Percentiles rank a stretch among this genome's conserved stretches.
These are phyloP conservation scores for Barnettozyma vustinii DNA, from an alignment of 805 yeast genomes.

Conservation along the genomic window DNA sequence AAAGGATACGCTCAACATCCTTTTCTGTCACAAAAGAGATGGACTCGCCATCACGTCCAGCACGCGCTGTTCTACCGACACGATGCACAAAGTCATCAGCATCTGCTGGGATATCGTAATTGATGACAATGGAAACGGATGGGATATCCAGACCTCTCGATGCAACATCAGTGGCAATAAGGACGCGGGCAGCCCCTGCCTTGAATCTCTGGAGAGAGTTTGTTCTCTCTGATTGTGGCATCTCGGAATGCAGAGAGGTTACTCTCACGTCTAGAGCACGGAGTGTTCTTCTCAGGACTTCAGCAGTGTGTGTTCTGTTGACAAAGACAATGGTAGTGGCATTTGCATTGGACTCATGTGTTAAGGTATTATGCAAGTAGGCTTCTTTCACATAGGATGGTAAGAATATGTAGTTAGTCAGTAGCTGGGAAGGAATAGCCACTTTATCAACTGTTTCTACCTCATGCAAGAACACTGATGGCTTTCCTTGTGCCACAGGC, in stretches of 20 bases:
- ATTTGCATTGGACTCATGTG: slow-evolving; percentile 54
- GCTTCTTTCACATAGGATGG: slow-evolving; percentile 92
- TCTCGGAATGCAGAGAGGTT: slow-evolving; percentile 87
- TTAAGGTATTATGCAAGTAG: slow-evolving; percentile 64
- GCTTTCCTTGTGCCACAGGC: slow-evolving; percentile 49
- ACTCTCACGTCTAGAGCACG: slow-evolving; percentile 71
- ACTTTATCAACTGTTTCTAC: slow-evolving; percentile 67
- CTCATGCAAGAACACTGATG: slow-evolving; percentile 62
- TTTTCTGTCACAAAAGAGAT: slow-evolving; percentile 79
- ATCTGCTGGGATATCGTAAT: slow-evolving; percentile 92
- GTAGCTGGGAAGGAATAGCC: slow-evolving; percentile 72
- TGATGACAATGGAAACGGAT: slow-evolving; percentile 80
- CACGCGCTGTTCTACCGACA: slow-evolving; percentile 99
- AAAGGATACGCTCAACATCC: slow-evolving; percentile 74
- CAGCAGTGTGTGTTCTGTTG: slow-evolving; percentile 87
- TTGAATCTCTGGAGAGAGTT: slow-evolving; percentile 88
- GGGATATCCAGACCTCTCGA: slow-evolving; percentile 98
- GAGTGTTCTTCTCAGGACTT: slow-evolving; percentile 72
- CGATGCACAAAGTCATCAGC: slow-evolving; percentile 95
- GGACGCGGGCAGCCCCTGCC: slow-evolving; percentile 89
- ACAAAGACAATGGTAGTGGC: slow-evolving; percentile 83
- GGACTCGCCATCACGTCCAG: slow-evolving; percentile 85
- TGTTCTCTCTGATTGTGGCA: slow-evolving; percentile 90
- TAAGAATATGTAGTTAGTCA: slow-evolving; percentile 61
- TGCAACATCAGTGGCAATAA: slow-evolving; percentile 96